Evolutionary conservation across 768 basidiomycete genomes (phyloP).

Genomic region (Mrakia blollopis): DNA sequence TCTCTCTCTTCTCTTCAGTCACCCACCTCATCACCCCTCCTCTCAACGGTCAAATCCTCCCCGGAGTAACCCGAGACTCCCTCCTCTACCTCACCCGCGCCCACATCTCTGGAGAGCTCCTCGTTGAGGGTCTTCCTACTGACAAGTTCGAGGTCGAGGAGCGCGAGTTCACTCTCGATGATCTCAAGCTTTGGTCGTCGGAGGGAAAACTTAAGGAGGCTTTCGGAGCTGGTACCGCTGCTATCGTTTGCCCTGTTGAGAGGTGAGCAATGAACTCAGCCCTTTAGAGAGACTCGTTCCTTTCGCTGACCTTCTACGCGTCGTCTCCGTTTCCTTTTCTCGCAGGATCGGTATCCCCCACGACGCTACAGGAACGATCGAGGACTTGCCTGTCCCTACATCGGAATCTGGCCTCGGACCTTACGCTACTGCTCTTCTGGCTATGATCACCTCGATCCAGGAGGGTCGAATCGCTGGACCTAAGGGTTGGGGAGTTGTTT

Average conservation of each 20-base stretch:
- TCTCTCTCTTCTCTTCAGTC: neutral
- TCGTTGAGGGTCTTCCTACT: slow-evolving; percentile 46
- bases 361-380: neutral
- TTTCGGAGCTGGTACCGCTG: slow-evolving; percentile 72
- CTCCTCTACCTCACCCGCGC: slow-evolving; percentile 65
- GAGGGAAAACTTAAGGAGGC: slow-evolving; percentile 70
- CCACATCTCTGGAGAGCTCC: slow-evolving; percentile 51
- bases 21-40: slow-evolving; percentile 27
- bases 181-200: slow-evolving; percentile 51
- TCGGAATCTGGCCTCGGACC: slow-evolving; percentile 73
- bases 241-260: slow-evolving; percentile 46
- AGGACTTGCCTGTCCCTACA: slow-evolving; percentile 57
- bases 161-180: slow-evolving; percentile 56
- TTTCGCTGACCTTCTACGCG: slow-evolving; percentile 52
- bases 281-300: neutral
- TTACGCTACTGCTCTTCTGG: slow-evolving; percentile 65
- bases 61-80: slow-evolving; percentile 26
- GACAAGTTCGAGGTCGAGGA: slow-evolving; percentile 53
- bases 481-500: slow-evolving; percentile 20
- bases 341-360: slow-evolving; percentile 38
- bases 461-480: slow-evolving; percentile 59
- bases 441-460: slow-evolving; percentile 70
- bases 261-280: slow-evolving; percentile 41
- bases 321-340: slow-evolving; percentile 37
- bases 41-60: slow-evolving; percentile 30